Evolutionary conservation across 1,139 yeast genomes (phyloP), one percentile per base, ranked within the genome.

Genomic region (Debaryomyces coudertii): DNA sequence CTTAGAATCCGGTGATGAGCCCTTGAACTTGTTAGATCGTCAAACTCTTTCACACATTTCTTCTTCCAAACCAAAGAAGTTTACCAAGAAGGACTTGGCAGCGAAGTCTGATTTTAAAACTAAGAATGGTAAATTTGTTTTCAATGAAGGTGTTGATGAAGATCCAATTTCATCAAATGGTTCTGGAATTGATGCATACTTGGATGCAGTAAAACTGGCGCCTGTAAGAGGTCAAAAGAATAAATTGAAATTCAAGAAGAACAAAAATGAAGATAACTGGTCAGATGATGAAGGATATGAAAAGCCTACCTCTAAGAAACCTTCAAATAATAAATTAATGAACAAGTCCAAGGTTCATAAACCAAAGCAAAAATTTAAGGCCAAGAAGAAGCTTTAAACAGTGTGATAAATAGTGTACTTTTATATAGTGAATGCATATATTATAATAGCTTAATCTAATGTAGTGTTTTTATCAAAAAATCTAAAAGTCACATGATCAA

Each of bases 221-320:
- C 98, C 99, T 35, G 82, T 89, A 4, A 85, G 96, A 68, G 97
- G 97, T 47, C 97, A 89, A 72, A 83, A 82, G 72, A 90, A 90
- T 67, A 90, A 83, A 72, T 80, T 90, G 77, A 92, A 90, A 69
- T 93, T 83, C 71, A 88, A 86, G 70, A 85, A 83, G 65, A 77
- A 79, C 42, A 73, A 73, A 50, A 73, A 74, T 40, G 77, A 78
- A 45, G 81, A 80, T 42, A 79, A 73, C 44, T 82, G 79, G 63
- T 79, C 79, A 39, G 85, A 80, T 48, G 76, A 71, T 33, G 55
- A 53, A 34, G 52, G 5, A 20, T 4, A 52, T 43, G 47, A 53
- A 7, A 50, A 47, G 7, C 52, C 57, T 24, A 40, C 45, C 52
- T 35, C 53, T 51, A 50, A 50, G 46, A 41, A 30, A 28, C 9